Evolutionary conservation across 2,329 filamentous ascomycete species (phyloP).

Genomic region (Hypoxylon sp.): DNA sequence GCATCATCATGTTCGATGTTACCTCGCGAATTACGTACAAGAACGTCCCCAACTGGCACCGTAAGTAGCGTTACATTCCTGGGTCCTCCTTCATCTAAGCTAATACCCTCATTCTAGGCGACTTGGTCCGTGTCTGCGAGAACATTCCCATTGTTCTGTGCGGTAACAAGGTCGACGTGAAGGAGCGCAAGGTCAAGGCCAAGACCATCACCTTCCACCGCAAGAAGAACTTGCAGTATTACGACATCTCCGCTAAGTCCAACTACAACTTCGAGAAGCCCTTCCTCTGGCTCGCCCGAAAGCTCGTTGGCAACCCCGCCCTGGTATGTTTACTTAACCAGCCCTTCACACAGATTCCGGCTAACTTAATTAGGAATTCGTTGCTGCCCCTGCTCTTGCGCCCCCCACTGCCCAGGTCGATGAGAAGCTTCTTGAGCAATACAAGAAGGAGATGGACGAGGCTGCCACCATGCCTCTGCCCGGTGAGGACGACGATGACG

Average conservation of each 20-base stretch:
- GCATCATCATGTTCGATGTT: slow-evolving; percentile 99
- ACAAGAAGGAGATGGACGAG: slow-evolving; percentile 87
- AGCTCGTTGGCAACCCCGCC: slow-evolving; percentile 93
- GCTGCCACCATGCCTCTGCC: slow-evolving; percentile 89
- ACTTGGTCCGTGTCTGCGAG: slow-evolving; percentile 98
- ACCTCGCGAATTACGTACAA: slow-evolving; percentile 99
- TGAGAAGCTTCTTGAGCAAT: slow-evolving; percentile 81
- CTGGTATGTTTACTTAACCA: slow-evolving; percentile 68
- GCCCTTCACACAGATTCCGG: slow-evolving; percentile 45
- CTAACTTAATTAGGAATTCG: slow-evolving; percentile 79
- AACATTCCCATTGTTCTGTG: slow-evolving; percentile 98
- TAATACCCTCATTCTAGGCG: slow-evolving; percentile 68
- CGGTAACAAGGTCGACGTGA: slow-evolving; percentile 99
- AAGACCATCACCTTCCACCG: slow-evolving; percentile 99
- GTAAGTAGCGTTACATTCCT: slow-evolving; percentile 69
- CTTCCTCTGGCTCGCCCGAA: slow-evolving; percentile 98
- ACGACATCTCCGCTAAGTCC: slow-evolving; percentile 99
- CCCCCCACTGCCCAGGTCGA: slow-evolving; percentile 94
- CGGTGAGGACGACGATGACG: slow-evolving; percentile 88
- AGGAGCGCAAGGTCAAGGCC: slow-evolving; percentile 99
- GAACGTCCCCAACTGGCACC: slow-evolving; percentile 99
- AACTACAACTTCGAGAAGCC: slow-evolving; percentile 99
- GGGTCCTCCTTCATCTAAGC: slow-evolving; percentile 9
- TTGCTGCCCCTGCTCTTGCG: slow-evolving; percentile 92
- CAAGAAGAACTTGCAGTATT: slow-evolving; percentile 99